Base-by-base conservation (phyloP, 1,139 yeast genomes). In the Pichia sp. region DNA sequence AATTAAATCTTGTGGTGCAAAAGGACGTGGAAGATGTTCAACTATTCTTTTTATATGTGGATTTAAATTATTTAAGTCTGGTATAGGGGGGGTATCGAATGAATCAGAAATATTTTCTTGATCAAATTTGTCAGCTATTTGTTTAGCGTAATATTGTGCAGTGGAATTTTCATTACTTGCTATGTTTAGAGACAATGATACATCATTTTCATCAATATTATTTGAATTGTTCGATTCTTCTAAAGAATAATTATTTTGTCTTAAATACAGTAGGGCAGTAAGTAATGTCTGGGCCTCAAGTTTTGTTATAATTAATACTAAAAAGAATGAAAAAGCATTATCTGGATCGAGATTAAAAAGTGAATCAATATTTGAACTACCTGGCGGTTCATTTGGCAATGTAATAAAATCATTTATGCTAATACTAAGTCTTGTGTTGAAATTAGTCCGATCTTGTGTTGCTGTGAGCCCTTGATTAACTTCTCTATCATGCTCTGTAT, bases 231-330 rank as follows among this genome's bases (percentile, higher is more conserved):
- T 9, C 2, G 13, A 13, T 13, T 29, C 19, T 14, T 35, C 35
- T 5, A 37, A 21, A 7, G 46, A 33, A 41, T 56, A 55, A 21
- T 40, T 39, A 6, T 51, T 52, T 5, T 41, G 24, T 23, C 54
- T 35, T 4, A 49, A 33, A 29, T 53, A 45, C 11, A 38, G 40
- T 15, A 47, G 19, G 1, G 50, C 49, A 11, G 43, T 31, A 26
- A 74, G 57, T 25, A 66, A 57, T 6, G 72, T 74, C 44, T 65
- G 56, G 36, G 74, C 75, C 38, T 61, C 49, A 38, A 69, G 48
- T 34, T 58, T 53, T 3, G 63, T 55, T 31, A 56, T 64, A 61
- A 48, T 57, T 51, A 51, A 59, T 51, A 48, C 60, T 50, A 42
- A 48, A 41, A 46, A 49, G 45, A 46, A 60, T 41, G 54, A 45